Conservation (phyloP, 2,329 filamentous ascomycete genomes). For the Phyllosticta citrichinensis region DNA sequence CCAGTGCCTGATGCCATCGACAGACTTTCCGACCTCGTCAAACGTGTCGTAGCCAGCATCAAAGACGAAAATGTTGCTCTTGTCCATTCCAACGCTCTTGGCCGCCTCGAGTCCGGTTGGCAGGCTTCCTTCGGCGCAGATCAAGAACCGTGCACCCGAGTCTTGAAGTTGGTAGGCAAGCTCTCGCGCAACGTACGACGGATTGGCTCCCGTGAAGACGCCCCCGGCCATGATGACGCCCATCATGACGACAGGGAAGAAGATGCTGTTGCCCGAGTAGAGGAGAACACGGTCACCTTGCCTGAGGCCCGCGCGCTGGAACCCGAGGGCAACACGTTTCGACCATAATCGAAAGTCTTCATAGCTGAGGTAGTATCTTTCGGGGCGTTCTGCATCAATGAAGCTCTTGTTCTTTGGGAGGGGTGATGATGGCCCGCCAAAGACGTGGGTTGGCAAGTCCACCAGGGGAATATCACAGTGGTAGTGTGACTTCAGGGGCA, state of each 20-base stretch:
- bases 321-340: slow-evolving; percentile 61
- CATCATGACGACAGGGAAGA: slow-evolving; percentile 60
- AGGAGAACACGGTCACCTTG: slow-evolving; percentile 62
- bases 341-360: slow-evolving; percentile 57
- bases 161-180: slow-evolving; percentile 67
- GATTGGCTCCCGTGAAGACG: slow-evolving; percentile 68
- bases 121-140: slow-evolving; percentile 52
- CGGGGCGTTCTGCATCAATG: slow-evolving; percentile 56
- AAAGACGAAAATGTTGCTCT: slow-evolving; percentile 53
- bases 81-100: slow-evolving; percentile 43
- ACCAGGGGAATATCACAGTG: slow-evolving; percentile 36
- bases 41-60: slow-evolving; percentile 33
- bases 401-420: slow-evolving; percentile 40
- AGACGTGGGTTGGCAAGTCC: slow-evolving; percentile 39
- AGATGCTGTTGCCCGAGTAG: slow-evolving; percentile 64
- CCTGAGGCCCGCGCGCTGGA: slow-evolving; percentile 53
- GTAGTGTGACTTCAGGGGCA: slow-evolving; percentile 46
- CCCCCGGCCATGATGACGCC: slow-evolving; percentile 69
- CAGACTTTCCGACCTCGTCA: slow-evolving; percentile 28
- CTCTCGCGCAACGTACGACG: slow-evolving; percentile 58
- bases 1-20: slow-evolving; percentile 48
- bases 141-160: slow-evolving; percentile 55
- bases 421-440: slow-evolving; percentile 38
- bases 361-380: slow-evolving; percentile 56
- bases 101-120: slow-evolving; percentile 59